Base-by-base conservation (phyloP, 768 basidiomycete genomes). In the Tylopilus sp. region DNA sequence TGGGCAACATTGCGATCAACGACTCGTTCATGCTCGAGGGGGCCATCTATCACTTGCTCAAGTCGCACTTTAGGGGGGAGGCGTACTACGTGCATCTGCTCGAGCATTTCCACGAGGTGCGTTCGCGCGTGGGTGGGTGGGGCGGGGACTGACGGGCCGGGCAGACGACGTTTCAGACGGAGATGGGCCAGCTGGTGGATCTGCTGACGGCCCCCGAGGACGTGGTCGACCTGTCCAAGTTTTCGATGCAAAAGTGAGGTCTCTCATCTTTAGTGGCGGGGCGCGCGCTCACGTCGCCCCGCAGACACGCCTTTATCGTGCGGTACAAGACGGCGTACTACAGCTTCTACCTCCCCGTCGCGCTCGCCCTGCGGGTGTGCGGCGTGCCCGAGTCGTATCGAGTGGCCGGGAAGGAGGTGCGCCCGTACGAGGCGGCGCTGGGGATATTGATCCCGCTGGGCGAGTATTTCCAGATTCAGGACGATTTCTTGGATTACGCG, bases 391-490 rank as follows among this genome's bases (percentile, higher is more conserved):
- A 74, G 40, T 67, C 74, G 31, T 79, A 82, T 62, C 66, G 59
- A 21, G 59, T 75, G 17, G 56, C 62, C 50, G 76, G 76, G 47
- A 65, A 72, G 59, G 72, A 58, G 26, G 72, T 77, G 12, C 75
- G 78, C 44, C 82, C 87, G 5, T 96, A 90, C 76, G 80, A 85
- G 38, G 68, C 83, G 58, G 88, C 95, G 1, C 75, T 82, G 33
- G 79, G 82, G 41, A 94, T 99, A 68, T 82, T 98, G 37, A 74
- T 98, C 50, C 91, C 91, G 5, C 80, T 98, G 52, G 96, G 96
- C 44, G 94, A 97, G 71, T 99, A 98, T 74, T 98, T 98, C 85
- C 96, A 99, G 73, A 80, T 96, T 54, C 96, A 99, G 72, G 96
- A 98, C 68, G 96, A 98, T 73, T 98, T 86, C 73, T 83, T 98